Evolutionary conservation across 495 filamentous ascomycete genomes (phyloP).

Genomic region (Terfezia claveryi): DNA sequence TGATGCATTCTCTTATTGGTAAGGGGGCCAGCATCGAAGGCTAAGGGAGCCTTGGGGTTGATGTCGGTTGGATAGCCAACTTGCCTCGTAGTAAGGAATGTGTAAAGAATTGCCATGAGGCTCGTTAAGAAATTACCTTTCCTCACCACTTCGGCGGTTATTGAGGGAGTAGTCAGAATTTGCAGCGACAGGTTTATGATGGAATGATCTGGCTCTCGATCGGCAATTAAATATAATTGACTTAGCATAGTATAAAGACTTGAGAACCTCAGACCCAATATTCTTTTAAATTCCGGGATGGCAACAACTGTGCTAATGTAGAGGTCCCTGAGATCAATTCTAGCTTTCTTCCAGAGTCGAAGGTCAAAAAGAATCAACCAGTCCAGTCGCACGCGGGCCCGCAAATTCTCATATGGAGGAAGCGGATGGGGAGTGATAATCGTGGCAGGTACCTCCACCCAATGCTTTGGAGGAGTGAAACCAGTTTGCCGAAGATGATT

Average conservation of each 20-base stretch:
- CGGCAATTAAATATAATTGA: constrained; percentile 87
- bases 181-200: constrained; percentile 94
- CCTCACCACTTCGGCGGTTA: constrained; percentile 80
- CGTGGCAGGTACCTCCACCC: constrained; percentile 55
- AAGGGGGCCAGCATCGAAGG: constrained; percentile 78
- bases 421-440: constrained; percentile 33
- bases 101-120: constrained; percentile 88
- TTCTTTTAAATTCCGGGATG: constrained; percentile 87
- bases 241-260: constrained; percentile 82
- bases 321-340: constrained; percentile 72
- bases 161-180: constrained; percentile 88
- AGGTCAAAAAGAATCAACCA: constrained; percentile 95
- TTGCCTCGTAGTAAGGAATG: constrained; percentile 85
- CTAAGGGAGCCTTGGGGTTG: constrained; percentile 57
- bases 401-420: constrained; percentile 60
- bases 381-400: constrained; percentile 71
- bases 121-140: constrained; percentile 93
- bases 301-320: constrained; percentile 93
- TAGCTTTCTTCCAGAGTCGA: constrained; percentile 84
- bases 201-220: constrained; percentile 90
- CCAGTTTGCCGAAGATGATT: constrained; percentile 11
- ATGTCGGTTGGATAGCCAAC: constrained; percentile 83
- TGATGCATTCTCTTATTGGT: constrained; percentile 90
- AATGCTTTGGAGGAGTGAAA: constrained; percentile 44
- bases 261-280: constrained; percentile 77